Evolutionary conservation across 805 yeast species (phyloP), one percentile per base, ranked within the genome.

Genomic region (Torulaspora franciscae): DNA sequence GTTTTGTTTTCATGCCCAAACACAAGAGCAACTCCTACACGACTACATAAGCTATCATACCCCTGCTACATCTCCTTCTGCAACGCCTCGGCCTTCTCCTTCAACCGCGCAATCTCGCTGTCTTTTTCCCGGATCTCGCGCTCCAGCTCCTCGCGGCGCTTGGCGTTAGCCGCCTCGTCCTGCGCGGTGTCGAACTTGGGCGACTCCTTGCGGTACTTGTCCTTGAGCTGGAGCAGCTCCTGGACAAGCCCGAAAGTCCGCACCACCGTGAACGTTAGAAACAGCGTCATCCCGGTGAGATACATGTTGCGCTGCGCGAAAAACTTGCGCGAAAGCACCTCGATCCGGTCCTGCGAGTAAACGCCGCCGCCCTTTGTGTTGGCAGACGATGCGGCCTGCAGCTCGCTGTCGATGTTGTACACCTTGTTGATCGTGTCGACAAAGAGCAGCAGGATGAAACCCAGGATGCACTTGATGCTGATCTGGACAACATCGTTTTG

Each of bases 231-330:
- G 40, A 84, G 66, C 65, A 88, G 72, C 59, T 85, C 93, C 39
- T 81, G 81, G 25, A 87, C 95, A 53, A 89, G 73, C 3, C 79
- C 72, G 65, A 85, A 88, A 2, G 96, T 88, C 69, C 97, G 78
- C 59, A 83, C 81, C 54, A 90, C 80, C 42, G 88, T 83, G 60
- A 90, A 73, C 1, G 96, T 85, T 59, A 93, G 72, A 65, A 93
- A 93, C 64, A 93, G 76, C 2, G 98, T 89, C 68, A 90, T 88
- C 1, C 99, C 99, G 55, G 96, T 88, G 40, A 93, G 74, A 59
- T 93, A 93, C 83, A 89, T 80, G 73, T 93, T 93, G 71, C 99
- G 81, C 71, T 93, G 99, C 15, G 97, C 88, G 62, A 90, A 90
- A 68, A 93, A 93, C 60, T 89, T 78, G 67, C 96, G 79, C 17